Evolutionary conservation across 2,329 filamentous ascomycete genomes (phyloP), one percentile per base, ranked within the genome.

Genomic region (Ascocoryne sarcoides): DNA sequence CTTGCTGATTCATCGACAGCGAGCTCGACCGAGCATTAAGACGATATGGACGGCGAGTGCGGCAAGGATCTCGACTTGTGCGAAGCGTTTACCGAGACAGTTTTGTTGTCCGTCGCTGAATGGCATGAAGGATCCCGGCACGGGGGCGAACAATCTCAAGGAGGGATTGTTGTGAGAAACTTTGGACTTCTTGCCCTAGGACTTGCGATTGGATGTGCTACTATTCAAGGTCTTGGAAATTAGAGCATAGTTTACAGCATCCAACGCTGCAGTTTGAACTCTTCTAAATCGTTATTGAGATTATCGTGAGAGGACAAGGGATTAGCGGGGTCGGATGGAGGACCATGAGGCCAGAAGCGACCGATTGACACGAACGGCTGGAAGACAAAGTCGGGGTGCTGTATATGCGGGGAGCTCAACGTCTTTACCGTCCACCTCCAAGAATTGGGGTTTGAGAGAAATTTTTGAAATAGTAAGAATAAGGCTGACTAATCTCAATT

Each of bases 221-320:
- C n/a, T 5, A 31, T 31, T 31, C n/a, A n/a, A n/a, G n/a, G 4
- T 31, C 29, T 31, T 31, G 29, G 5, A 31, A 17, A 12, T 16
- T 17, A 19, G 18, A 40, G 32, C n/a, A n/a, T n/a, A n/a, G n/a
- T n/a, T n/a, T n/a, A n/a, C n/a, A n/a, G n/a, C n/a, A 84, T 72
- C 84, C 84, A 89, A 18, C 84, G 72, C 58, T 84, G 79, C 0
- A 84, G 83, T 35, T 77, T 65, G 60, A 79, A 89, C 43, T 82
- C 73, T 39, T 79, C 68, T 1, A 84, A 61, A 50, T 88, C 82
- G 36, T 73, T 63, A 15, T 60, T 44, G 3, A 23, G 20, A 19
- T 42, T 43, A 32, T 46, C 36, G 14, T 46, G 33, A 4, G 42
- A 28, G 29, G 39, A 39, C 12, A 29, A 15, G 4, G 37, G 39